Percentiles rank a stretch among this genome's conserved stretches.
These are phyloP conservation scores for Saccharomyces pastorianus DNA, from an alignment of 1,139 yeast genomes.

Conservation along the genomic window DNA sequence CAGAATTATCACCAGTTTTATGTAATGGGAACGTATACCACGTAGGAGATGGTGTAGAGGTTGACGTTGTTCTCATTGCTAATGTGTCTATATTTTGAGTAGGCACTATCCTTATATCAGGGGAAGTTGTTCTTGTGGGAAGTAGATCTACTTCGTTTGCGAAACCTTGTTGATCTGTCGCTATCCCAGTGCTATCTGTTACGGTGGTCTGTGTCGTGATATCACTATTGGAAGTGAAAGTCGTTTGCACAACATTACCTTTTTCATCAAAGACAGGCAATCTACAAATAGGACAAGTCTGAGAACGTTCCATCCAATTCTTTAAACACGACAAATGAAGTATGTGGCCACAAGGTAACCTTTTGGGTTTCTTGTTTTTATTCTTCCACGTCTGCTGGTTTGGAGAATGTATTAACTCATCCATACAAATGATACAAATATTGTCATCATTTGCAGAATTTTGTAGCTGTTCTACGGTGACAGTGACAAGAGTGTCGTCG, in stretches of 20 bases:
- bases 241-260: constrained; percentile 16
- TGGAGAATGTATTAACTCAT: constrained; percentile 17
- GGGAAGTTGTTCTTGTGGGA: not conserved
- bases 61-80: not conserved
- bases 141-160: not conserved
- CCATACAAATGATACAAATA: constrained; percentile 35
- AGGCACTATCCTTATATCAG: not conserved
- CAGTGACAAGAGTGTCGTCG: constrained; percentile 55
- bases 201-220: not conserved
- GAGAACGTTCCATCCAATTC: constrained; percentile 89
- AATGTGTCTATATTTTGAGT: not conserved
- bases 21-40: not conserved
- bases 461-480: constrained; percentile 52
- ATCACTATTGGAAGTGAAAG: not conserved
- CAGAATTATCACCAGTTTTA: not conserved
- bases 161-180: not conserved
- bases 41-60: not conserved
- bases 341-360: constrained; percentile 75
- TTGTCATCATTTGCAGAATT: constrained; percentile 51
- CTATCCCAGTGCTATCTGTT: not conserved
- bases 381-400: constrained; percentile 2
- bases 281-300: constrained; percentile 86
- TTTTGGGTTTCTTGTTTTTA: constrained; percentile 47
- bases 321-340: constrained; percentile 85
- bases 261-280: constrained; percentile 47